These are phyloP conservation scores for Wallacemonas sp. DNA, from an alignment of 208 protist species.

Conservation along the genomic window DNA sequence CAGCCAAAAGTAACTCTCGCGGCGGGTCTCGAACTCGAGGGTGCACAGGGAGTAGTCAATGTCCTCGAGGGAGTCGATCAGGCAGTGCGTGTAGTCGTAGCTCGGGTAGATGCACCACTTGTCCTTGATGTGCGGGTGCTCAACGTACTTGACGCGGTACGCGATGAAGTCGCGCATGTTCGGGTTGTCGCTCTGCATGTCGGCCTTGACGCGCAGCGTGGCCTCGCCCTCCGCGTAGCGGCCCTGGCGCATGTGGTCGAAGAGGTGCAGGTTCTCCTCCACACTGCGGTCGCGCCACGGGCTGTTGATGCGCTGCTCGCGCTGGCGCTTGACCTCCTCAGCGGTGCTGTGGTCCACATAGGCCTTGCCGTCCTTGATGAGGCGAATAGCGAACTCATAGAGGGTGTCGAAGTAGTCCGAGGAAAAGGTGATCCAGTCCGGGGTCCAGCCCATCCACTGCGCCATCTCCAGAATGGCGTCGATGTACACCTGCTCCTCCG, in stretches of 20 bases:
- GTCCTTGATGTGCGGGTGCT: constrained; percentile 94
- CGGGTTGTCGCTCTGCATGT: constrained; percentile 97
- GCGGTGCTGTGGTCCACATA: constrained; percentile 98
- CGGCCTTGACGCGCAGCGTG: constrained; percentile 98
- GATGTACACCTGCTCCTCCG: constrained; percentile 98
- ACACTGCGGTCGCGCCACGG: constrained; percentile 90
- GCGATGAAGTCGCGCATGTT: constrained; percentile 99
- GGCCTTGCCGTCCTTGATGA: constrained; percentile 97
- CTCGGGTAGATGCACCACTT: constrained; percentile 99
- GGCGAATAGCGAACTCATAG: constrained; percentile 96
- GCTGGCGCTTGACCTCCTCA: constrained; percentile 95
- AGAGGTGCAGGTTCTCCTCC: constrained; percentile 92
- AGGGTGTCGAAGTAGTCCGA: constrained; percentile 99
- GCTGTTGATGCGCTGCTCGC: constrained; percentile 82
- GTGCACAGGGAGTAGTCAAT: constrained; percentile 99
- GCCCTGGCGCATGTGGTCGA: constrained; percentile 94
- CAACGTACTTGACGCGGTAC: constrained; percentile 98
- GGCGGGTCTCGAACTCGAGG: constrained; percentile 99
- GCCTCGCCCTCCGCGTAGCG: constrained; percentile 97
- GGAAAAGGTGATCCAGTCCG: constrained; percentile 96
- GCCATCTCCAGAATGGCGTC: constrained; percentile 95
- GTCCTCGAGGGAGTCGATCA: constrained; percentile 99
- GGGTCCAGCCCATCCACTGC: constrained; percentile 92
- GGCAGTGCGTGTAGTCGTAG: constrained; percentile 99
- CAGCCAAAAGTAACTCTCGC: constrained; percentile 98